A percentile compares a stretch with the other conserved stretches of the same genome.
Conservation (phyloP, 2,329 filamentous ascomycete genomes). For the Clarireedia paspali region DNA sequence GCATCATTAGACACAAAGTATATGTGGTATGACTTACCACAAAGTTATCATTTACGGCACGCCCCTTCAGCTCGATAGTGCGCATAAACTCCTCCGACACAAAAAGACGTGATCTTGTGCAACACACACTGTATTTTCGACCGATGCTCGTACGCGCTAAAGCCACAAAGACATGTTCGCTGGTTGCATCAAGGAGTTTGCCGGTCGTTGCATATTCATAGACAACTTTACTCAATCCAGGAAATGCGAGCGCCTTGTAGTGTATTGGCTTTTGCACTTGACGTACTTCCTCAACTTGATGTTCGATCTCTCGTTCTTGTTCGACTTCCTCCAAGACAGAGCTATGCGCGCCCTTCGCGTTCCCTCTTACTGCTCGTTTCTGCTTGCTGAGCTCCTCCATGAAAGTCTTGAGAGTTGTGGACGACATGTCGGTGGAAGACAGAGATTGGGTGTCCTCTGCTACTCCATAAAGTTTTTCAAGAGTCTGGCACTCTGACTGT, state of each 20-base stretch:
- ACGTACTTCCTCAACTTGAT: conserved; percentile 37
- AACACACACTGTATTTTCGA: conserved; percentile 27
- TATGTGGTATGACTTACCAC: conserved; percentile 19
- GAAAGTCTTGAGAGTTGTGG: neutral
- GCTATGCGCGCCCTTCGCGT: conserved; percentile 36
- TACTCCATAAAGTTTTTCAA: conserved; percentile 50
- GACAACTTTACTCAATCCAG: conserved; percentile 41
- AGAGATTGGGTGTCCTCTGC: conserved; percentile 11
- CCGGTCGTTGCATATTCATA: conserved; percentile 39
- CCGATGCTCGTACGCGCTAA: conserved; percentile 34
- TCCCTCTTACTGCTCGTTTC: conserved; percentile 35
- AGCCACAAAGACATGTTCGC: conserved; percentile 35
- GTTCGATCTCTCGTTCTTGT: conserved; percentile 40
- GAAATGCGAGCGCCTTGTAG: conserved; percentile 33
- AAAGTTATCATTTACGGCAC: conserved; percentile 32
- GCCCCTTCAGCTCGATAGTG: conserved; percentile 33
- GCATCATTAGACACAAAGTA: no score
- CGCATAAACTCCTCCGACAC: conserved; percentile 40
- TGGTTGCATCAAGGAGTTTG: conserved; percentile 29
- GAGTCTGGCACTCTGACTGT: conserved; percentile 47
- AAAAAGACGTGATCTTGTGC: conserved; percentile 29
- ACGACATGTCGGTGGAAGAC: conserved; percentile 9
- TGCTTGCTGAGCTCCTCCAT: conserved; percentile 29
- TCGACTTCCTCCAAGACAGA: conserved; percentile 50
- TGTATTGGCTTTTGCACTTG: conserved; percentile 36